These are phyloP conservation scores for Yamadazyma mexicana DNA, from an alignment of 1,139 yeast genomes.

Conservation along the genomic window DNA sequence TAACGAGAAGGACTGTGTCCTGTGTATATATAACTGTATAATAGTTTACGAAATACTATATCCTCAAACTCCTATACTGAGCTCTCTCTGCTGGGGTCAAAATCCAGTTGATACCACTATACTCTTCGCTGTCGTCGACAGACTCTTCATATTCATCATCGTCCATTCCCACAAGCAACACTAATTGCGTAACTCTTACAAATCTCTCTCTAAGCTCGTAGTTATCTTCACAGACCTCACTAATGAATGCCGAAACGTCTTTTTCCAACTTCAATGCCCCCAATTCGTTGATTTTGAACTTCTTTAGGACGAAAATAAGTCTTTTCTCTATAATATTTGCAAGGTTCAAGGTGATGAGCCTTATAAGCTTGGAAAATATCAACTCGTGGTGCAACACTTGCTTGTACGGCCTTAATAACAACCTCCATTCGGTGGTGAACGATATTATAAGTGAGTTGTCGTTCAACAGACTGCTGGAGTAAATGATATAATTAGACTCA, in stretches of 20 bases:
- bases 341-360: conserved; percentile 52
- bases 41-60: conserved; percentile 16
- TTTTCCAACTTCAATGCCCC: conserved; percentile 86
- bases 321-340: conserved; percentile 62
- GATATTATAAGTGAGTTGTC: conserved; percentile 35
- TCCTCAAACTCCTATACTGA: conserved; percentile 50
- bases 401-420: conserved; percentile 63
- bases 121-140: conserved; percentile 37
- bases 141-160: conserved; percentile 63
- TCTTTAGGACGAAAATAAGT: conserved; percentile 62
- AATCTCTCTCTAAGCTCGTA: conserved; percentile 79
- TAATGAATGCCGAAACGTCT: conserved; percentile 73
- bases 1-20: no score
- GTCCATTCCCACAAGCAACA: conserved; percentile 79
- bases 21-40: conserved; percentile 4
- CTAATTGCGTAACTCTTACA: conserved; percentile 78
- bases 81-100: conserved; percentile 74
- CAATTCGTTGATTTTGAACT: conserved; percentile 64
- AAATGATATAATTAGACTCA: conserved; percentile 37
- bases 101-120: conserved; percentile 71
- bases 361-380: conserved; percentile 49
- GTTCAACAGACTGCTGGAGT: conserved; percentile 29
- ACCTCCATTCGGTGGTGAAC: conserved; percentile 65
- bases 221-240: conserved; percentile 58
- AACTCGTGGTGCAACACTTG: conserved; percentile 53